Conservation (phyloP, 2,329 filamentous ascomycete genomes). For the Ceratocystis variospora region DNA sequence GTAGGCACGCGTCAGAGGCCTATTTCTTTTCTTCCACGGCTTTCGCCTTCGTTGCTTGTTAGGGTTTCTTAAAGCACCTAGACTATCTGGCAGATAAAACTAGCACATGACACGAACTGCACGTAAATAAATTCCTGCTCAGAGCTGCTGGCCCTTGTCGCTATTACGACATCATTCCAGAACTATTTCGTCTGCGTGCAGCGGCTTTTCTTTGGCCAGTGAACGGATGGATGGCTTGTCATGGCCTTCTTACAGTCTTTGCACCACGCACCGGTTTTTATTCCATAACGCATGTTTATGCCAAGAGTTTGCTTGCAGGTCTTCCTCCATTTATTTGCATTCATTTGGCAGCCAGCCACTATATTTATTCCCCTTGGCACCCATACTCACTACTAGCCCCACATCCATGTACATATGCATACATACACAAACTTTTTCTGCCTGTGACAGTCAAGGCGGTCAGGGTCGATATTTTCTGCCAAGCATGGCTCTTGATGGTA, state of each 20-base stretch:
- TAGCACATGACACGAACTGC: background rate
- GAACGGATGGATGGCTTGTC: background rate
- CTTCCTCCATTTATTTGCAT: background rate
- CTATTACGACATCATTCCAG: constrained; percentile 4
- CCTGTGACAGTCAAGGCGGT: background rate
- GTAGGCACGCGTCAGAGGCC: background rate
- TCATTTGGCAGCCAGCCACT: background rate
- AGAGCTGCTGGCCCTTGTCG: background rate
- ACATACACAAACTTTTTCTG: background rate
- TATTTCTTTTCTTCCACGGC: background rate
- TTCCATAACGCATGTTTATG: background rate
- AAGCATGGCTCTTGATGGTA: background rate
- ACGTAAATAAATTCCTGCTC: background rate
- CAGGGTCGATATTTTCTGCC: background rate
- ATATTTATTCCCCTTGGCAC: background rate
- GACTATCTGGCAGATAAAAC: background rate
- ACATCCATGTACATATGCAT: background rate
- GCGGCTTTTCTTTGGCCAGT: background rate
- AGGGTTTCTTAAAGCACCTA: background rate
- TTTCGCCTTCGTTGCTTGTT: constrained; percentile 1
- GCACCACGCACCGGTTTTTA: background rate
- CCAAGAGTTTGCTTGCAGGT: background rate
- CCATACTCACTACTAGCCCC: background rate
- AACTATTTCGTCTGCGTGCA: background rate
- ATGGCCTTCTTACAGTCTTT: background rate